Evolutionary conservation across 75 land plant species (phyloP).

Genomic region (Selaginella tamariscina): DNA sequence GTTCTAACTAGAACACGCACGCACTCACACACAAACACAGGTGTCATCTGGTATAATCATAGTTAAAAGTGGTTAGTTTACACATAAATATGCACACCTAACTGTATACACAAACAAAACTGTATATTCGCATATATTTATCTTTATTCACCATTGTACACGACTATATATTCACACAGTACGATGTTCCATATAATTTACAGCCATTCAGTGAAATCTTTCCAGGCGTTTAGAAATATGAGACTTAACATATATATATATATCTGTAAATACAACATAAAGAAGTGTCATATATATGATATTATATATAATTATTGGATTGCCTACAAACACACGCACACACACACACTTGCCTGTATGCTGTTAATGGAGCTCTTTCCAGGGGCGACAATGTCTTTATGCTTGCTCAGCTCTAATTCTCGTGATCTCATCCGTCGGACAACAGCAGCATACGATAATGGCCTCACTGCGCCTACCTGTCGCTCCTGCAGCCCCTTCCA

Average conservation of each 20-base stretch:
- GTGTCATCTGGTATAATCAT: no score
- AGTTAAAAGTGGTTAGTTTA: no score
- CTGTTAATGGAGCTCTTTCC: slow-evolving; percentile 66
- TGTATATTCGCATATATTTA: no score
- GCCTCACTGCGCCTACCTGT: slow-evolving; percentile 46
- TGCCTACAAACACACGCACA: background rate
- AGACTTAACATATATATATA: slow-evolving; percentile 9
- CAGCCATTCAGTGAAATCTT: background rate
- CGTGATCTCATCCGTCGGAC: slow-evolving; percentile 30
- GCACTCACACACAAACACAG: no score
- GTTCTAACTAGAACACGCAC: no score
- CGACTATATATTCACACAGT: no score
- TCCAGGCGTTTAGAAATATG: background rate
- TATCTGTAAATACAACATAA: background rate
- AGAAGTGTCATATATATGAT: background rate
- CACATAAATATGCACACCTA: slow-evolving; percentile 12
- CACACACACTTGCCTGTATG: slow-evolving; percentile 41
- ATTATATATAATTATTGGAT: background rate
- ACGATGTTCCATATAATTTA: no score
- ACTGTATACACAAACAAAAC: background rate
- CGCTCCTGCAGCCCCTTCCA: slow-evolving; percentile 54
- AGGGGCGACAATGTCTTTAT: slow-evolving; percentile 58
- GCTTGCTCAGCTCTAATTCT: slow-evolving; percentile 43
- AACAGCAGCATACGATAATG: slow-evolving; percentile 32
- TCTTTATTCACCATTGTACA: no score